Base-by-base conservation (phyloP, 2,329 filamentous ascomycete species). In the Monilinia fructicola region DNA sequence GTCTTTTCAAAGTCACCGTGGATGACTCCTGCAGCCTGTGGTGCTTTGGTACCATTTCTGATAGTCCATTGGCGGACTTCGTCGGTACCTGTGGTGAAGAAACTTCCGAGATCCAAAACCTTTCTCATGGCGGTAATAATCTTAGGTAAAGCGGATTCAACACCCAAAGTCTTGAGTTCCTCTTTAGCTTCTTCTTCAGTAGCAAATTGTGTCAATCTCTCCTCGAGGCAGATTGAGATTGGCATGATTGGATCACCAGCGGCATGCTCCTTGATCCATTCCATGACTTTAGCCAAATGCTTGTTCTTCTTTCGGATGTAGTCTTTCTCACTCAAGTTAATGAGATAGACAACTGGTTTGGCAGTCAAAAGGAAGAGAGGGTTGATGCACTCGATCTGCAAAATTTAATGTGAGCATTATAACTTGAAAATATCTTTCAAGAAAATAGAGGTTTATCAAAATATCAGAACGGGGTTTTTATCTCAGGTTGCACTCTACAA, bases 271-370 rank as follows among this genome's bases (percentile, higher is more conserved):
- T 98, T 96, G 79, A 97, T 88, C 95, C 95, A 99, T 78, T 95
- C 91, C 68, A 91, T 92, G 73, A 98, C 89, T 82, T 94, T 95
- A 72, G 91, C 87, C 66, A 99, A 87, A 81, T 99, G 88, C 88
- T 99, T 99, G 87, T 99, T 99, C 90, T 98, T 99, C 84, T 98
- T 95, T 76, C 95, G 90, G 77, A 97, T 89, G 79, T 93, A 99
- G 80, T 99, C 95, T 80, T 88, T 93, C 83, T 99, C 96, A 70
- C 92, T 97, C 69, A 99, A 83, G 83, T 99, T 99, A 82, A 98
- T 91, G 54, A 99, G 85, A 82, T 92, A 98, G 73, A 99, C 94
- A 67, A 97, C 93, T 4, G 95, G 94, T 83, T 99, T 99, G 72
- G 96, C 95, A 48, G 93, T 93, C 68, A 99, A 87, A 67, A 99